Evolutionary conservation across 2,329 filamentous ascomycete species (phyloP), one percentile per base, ranked within the genome.

Genomic region (Alternaria triticina): DNA sequence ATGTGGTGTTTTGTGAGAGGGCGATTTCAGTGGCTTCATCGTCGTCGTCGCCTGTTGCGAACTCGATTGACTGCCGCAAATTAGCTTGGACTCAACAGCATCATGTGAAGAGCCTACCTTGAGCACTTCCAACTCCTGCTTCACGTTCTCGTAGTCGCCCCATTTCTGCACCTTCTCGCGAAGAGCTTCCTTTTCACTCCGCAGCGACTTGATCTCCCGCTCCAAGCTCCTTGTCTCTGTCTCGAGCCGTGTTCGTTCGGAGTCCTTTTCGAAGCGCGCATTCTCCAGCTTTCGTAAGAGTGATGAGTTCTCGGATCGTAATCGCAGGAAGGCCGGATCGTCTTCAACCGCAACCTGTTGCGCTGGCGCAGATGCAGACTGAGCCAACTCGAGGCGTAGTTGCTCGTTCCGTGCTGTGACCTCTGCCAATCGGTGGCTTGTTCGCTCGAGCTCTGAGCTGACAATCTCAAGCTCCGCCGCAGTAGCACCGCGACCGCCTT

Each of bases 351-450:
- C 85, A 11, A 84, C 83, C 20, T 85, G 87, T 80, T 71, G 91
- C 86, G 51, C 80, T 67, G 57, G 90, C 85, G 61, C 90, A 82
- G 93, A 94, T 63, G 94, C 93, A 50, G 92, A 90, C 76, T 97
- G 94, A 15, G 95, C 96, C 59, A 99, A 86, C 72, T 99, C 94
- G 27, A 97, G 82, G 54, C 94, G 89, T 73, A 99, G 83, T 75
- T 97, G 94, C 80, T 99, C 96, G 77, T 99, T 99, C 57, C 96
- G 90, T 12, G 93, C 92, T 80, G 98, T 94, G 8, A 98, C 88
- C 69, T 99, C 95, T 20, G 94, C 94, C 64, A 99, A 84, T 62
- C 96, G 86, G 46, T 92, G 84, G 74, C 92, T 97, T 12, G 95
- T 95, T 73, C 94, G 90, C 77, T 99, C 96, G 25, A 99, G 82